Evolutionary conservation across 371 early-diverging fungal species (phyloP).

Genomic region (Mucor plumbeus): DNA sequence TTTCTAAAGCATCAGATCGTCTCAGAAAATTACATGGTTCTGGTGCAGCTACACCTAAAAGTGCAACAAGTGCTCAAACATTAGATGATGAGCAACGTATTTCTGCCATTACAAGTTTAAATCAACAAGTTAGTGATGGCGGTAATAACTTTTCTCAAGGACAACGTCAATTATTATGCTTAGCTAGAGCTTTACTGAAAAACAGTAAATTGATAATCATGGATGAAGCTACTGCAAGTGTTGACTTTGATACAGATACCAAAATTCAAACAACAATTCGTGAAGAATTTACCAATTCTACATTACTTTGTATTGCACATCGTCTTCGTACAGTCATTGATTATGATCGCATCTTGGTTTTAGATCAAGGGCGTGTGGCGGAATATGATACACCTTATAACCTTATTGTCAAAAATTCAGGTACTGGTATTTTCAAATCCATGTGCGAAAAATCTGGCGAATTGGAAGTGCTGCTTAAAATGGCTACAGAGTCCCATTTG

Average conservation of each 20-base stretch:
- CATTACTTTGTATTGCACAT: slow-evolving; percentile 81
- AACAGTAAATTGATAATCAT: slow-evolving; percentile 79
- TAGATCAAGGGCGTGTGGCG: slow-evolving; percentile 80
- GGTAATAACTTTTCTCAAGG: slow-evolving; percentile 89
- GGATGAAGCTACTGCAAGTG: slow-evolving; percentile 87
- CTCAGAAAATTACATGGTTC: slow-evolving; percentile 17
- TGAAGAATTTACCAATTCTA: slow-evolving; percentile 64
- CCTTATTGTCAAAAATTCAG: slow-evolving; percentile 50
- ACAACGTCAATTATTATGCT: slow-evolving; percentile 85
- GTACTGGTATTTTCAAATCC: slow-evolving; percentile 59
- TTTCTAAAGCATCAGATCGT: slow-evolving; percentile 27
- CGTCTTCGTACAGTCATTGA: slow-evolving; percentile 88
- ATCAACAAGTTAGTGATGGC: slow-evolving; percentile 66
- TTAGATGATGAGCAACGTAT: slow-evolving; percentile 40
- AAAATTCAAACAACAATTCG: slow-evolving; percentile 85
- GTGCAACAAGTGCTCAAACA: slow-evolving; percentile 9
- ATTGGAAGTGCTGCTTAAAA: slow-evolving; percentile 40
- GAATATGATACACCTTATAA: slow-evolving; percentile 76
- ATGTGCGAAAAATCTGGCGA: slow-evolving; percentile 79
- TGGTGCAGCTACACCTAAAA: slow-evolving; percentile 8
- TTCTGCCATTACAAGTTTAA: slow-evolving; percentile 61
- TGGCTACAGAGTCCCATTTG: slow-evolving; percentile 31
- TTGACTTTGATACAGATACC: slow-evolving; percentile 81
- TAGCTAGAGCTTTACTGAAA: slow-evolving; percentile 85
- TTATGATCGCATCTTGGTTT: slow-evolving; percentile 84